These are phyloP conservation scores for Hortaea sp. DNA, from an alignment of 2,329 filamentous ascomycete genomes.

Conservation along the genomic window DNA sequence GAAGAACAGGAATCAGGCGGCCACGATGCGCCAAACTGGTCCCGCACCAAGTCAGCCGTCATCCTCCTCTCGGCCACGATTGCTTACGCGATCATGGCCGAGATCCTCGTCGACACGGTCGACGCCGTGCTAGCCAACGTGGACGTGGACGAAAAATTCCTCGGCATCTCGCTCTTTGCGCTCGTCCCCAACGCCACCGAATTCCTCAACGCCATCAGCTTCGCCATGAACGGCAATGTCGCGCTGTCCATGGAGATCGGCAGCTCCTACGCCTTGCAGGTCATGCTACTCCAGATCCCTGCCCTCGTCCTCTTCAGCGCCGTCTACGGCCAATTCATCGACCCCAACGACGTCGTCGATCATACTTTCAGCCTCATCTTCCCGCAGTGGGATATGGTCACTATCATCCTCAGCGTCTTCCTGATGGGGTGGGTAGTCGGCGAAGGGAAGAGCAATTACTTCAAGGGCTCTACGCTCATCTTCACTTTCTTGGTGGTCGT, in stretches of 20 bases:
- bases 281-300: slow-evolving; percentile 88
- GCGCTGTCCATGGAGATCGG: slow-evolving; percentile 98
- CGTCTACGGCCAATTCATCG: slow-evolving; percentile 51
- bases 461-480: slow-evolving; percentile 93
- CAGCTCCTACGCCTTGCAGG: slow-evolving; percentile 90
- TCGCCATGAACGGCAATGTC: slow-evolving; percentile 99
- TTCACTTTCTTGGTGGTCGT: slow-evolving; percentile 88
- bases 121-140: slow-evolving; percentile 86
- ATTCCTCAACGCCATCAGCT: slow-evolving; percentile 97
- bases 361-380: slow-evolving; percentile 81
- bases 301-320: slow-evolving; percentile 87
- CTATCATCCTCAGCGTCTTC: slow-evolving; percentile 91
- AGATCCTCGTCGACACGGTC: slow-evolving; percentile 93
- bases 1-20: slow-evolving; percentile 44
- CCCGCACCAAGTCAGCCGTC: slow-evolving; percentile 77
- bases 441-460: slow-evolving; percentile 99
- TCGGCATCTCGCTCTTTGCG: slow-evolving; percentile 93
- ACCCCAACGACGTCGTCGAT: slow-evolving; percentile 42
- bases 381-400: slow-evolving; percentile 98
- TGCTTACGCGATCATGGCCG: slow-evolving; percentile 91
- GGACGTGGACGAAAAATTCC: slow-evolving; percentile 90
- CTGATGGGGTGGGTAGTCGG: slow-evolving; percentile 95
- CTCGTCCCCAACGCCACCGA: slow-evolving; percentile 97
- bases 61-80: slow-evolving; percentile 83
- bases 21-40: slow-evolving; percentile 98